A percentile compares a stretch with the other conserved stretches of the same genome.
Conservation (phyloP, 495 filamentous ascomycete species). For the Sabuloglossum arenarium region DNA sequence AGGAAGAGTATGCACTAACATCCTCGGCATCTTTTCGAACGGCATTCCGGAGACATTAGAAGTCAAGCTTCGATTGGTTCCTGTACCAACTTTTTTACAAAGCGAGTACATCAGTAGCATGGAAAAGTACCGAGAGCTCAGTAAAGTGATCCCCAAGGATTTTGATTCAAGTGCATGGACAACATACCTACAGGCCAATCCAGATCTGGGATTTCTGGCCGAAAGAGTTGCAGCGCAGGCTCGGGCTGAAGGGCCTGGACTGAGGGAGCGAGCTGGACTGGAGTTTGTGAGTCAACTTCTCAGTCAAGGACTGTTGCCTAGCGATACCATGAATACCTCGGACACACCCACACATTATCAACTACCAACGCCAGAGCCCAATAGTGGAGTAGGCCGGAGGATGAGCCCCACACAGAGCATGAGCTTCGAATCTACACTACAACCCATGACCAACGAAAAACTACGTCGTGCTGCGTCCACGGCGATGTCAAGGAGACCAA, state of each 20-base stretch:
- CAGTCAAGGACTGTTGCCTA: constrained; percentile 6
- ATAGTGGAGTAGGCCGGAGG: background rate
- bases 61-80: constrained; percentile 74
- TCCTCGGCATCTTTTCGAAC: constrained; percentile 62
- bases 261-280: constrained; percentile 17
- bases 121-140: constrained; percentile 37
- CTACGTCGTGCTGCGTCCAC: background rate
- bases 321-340: constrained; percentile 1
- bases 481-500: constrained; percentile 34
- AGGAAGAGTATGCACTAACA: constrained; percentile 70
- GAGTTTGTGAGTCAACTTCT: constrained; percentile 15
- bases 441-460: background rate
- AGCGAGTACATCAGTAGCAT: constrained; percentile 44
- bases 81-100: constrained; percentile 56
- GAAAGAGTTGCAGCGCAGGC: background rate
- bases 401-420: background rate
- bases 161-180: constrained; percentile 54
- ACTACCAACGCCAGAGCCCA: background rate
- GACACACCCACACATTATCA: background rate
- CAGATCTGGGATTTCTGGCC: constrained; percentile 18
- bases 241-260: constrained; percentile 12
- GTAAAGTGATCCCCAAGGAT: constrained; percentile 35
- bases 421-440: background rate
- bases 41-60: constrained; percentile 79
- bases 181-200: constrained; percentile 39